These are phyloP conservation scores for Boletus rufocinnamomeus DNA, from an alignment of 768 basidiomycete species.

Conservation along the genomic window DNA sequence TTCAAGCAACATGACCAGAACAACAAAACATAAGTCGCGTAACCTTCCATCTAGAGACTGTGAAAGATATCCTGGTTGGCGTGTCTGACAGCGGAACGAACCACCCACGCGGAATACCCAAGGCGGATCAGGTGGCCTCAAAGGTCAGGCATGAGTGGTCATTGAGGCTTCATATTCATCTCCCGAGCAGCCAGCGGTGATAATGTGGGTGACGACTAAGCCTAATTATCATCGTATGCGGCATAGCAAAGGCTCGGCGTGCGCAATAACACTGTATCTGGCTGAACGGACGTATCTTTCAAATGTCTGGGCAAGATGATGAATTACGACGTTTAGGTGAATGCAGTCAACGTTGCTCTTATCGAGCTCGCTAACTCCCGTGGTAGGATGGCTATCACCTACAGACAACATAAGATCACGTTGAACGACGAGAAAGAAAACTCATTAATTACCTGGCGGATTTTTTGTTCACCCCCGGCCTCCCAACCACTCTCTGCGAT, in stretches of 20 bases:
- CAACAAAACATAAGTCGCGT: slow-evolving; percentile 13
- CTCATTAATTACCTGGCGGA: slow-evolving; percentile 52
- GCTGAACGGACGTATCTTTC: slow-evolving; percentile 8
- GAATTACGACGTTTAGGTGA: slow-evolving; percentile 19
- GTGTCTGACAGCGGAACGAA: slow-evolving; percentile 73
- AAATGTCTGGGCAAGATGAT: slow-evolving; percentile 5
- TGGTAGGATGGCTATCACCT: slow-evolving; percentile 30
- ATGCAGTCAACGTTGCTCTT: slow-evolving; percentile 14
- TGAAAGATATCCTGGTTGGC: background rate
- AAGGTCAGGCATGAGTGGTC: slow-evolving; percentile 43
- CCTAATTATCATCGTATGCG: slow-evolving; percentile 40
- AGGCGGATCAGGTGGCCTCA: background rate
- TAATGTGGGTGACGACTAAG: slow-evolving; percentile 37
- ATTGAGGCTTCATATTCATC: slow-evolving; percentile 56
- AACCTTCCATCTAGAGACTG: background rate
- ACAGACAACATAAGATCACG: slow-evolving; percentile 7
- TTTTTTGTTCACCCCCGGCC: slow-evolving; percentile 73
- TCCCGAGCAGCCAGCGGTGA: slow-evolving; percentile 41
- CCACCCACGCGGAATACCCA: slow-evolving; percentile 37
- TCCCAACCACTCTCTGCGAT: slow-evolving; percentile 83
- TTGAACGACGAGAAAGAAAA: background rate
- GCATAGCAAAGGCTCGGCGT: slow-evolving; percentile 26
- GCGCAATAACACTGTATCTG: background rate
- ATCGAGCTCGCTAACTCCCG: slow-evolving; percentile 28
- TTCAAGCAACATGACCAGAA: background rate